Evolutionary conservation across 2,329 filamentous ascomycete species (phyloP).

Genomic region (Orbilia oligospora): DNA sequence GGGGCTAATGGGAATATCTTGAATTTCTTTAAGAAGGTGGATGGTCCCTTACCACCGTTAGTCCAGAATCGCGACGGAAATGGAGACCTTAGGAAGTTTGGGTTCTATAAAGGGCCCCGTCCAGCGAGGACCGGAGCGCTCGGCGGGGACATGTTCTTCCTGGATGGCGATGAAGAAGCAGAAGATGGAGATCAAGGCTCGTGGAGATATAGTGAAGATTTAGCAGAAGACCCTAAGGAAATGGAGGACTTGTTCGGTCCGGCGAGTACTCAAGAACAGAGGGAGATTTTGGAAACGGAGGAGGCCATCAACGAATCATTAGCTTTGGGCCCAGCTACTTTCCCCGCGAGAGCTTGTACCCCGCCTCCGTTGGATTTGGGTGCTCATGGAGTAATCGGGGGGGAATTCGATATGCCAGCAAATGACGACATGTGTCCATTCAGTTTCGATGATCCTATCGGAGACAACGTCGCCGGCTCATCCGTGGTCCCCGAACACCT

Average conservation of each 20-base stretch:
- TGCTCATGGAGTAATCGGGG: background rate
- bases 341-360: conserved; percentile 33
- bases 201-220: background rate
- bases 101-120: conserved; percentile 48
- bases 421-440: conserved; percentile 43
- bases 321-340: background rate
- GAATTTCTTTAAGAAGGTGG: conserved; percentile 59
- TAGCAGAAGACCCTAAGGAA: conserved; percentile 22
- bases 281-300: conserved; percentile 45
- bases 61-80: conserved; percentile 45
- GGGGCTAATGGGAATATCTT: conserved; percentile 50
- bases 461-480: background rate
- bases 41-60: conserved; percentile 49
- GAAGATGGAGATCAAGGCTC: conserved; percentile 4
- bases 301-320: conserved; percentile 24
- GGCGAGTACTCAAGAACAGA: conserved; percentile 51
- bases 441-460: conserved; percentile 51
- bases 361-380: conserved; percentile 24
- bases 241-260: conserved; percentile 58
- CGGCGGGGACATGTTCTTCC: conserved; percentile 51
- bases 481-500: background rate
- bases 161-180: conserved; percentile 40
- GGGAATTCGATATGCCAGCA: background rate
- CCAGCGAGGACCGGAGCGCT: conserved; percentile 38
- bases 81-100: conserved; percentile 54